phyloP scores from a whole-genome alignment of 352 stramenopile species.

The Phytopythium oedochilum region DNA sequence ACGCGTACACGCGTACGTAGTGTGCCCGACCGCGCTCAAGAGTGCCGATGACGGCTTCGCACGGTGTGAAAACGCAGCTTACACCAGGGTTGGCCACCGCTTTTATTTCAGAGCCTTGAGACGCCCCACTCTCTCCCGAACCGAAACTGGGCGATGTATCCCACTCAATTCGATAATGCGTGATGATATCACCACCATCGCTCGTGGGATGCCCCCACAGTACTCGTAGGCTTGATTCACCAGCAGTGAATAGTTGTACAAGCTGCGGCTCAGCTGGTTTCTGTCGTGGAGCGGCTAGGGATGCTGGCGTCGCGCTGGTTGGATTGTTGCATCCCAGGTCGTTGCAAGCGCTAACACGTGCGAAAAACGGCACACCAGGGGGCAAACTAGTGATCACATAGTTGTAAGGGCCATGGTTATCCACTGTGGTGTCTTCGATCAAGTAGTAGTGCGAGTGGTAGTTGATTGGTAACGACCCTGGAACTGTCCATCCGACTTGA shows the following conservation, averaged over 20 bases:
- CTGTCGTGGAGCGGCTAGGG: slow-evolving; percentile 77
- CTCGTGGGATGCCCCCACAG: slow-evolving; percentile 87
- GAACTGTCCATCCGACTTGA: slow-evolving; percentile 59
- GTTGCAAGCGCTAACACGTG: slow-evolving; percentile 89
- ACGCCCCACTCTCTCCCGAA: slow-evolving; percentile 55
- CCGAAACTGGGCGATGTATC: slow-evolving; percentile 84
- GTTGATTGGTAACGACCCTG: slow-evolving; percentile 39
- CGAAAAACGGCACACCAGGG: slow-evolving; percentile 79
- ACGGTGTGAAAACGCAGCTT: slow-evolving; percentile 78
- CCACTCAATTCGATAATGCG: slow-evolving; percentile 95
- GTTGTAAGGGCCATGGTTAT: slow-evolving; percentile 13
- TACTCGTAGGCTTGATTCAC: slow-evolving; percentile 74
- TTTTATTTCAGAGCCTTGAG: slow-evolving; percentile 78
- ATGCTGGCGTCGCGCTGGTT: slow-evolving; percentile 64
- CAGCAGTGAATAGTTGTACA: slow-evolving; percentile 70
- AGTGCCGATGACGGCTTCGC: slow-evolving; percentile 75
- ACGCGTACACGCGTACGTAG: slow-evolving; percentile 89
- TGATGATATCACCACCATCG: slow-evolving; percentile 90
- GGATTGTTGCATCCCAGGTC: slow-evolving; percentile 86
- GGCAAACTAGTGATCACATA: slow-evolving; percentile 64
- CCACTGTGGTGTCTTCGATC: slow-evolving; percentile 1
- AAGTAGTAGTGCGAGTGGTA: slow-evolving; percentile 40
- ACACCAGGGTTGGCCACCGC: slow-evolving; percentile 55
- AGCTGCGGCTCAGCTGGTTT: slow-evolving; percentile 79
- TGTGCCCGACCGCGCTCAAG: slow-evolving; percentile 80